Base-by-base conservation (phyloP, 2,329 filamentous ascomycete genomes). In the Macrophomina phaseolina region DNA sequence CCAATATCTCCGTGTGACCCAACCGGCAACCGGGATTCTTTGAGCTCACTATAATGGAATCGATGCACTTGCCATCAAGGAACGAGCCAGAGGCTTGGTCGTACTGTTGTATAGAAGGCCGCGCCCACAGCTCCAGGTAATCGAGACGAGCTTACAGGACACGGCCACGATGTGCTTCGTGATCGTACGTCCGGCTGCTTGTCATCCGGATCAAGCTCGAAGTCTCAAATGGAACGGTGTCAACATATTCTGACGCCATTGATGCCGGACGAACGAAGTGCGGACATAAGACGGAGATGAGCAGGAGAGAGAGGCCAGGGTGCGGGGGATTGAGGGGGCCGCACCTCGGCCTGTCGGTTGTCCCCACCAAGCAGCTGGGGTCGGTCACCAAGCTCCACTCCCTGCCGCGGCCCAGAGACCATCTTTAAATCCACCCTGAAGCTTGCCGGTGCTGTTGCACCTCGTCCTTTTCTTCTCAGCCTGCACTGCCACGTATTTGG, bases 151-250 rank as follows among this genome's bases (percentile, higher is more conserved):
- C 0, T 71, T 69, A 6, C 70, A 74, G 1, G 75, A 73, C 3
- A 46, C 64, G 0, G 73, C 72, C 55, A 78, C 74, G 16, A 80
- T 69, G 53, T 78, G 79, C 30, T 74, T 79, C 0, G 70, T 73
- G 2, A 72, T 61, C 0, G 67, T 68, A 1, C 58, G 0, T 58
- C 38, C 1, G 23, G 8, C 12, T 36, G 18, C 4, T 52, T 42
- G 5, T 64, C 34, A 1, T 71, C 67, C n/a, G 60, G 36, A 1
- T 77, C 72, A 3, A 73, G 70, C 23, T 23, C 23, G 23, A 23
- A 23, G 23, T 23, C 16, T 40, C n/a, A 23, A 38, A 4, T 38
- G 36, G 6, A 4, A 12, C 6, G 11, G 36, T 38, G 36, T 38
- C 36, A 38, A 38, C 11, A 38, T 38, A 38, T 8, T 38, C 36